Evolutionary conservation across 1,284 basidiomycete species (phyloP).

Genomic region (Leucoagaricus sp.): DNA sequence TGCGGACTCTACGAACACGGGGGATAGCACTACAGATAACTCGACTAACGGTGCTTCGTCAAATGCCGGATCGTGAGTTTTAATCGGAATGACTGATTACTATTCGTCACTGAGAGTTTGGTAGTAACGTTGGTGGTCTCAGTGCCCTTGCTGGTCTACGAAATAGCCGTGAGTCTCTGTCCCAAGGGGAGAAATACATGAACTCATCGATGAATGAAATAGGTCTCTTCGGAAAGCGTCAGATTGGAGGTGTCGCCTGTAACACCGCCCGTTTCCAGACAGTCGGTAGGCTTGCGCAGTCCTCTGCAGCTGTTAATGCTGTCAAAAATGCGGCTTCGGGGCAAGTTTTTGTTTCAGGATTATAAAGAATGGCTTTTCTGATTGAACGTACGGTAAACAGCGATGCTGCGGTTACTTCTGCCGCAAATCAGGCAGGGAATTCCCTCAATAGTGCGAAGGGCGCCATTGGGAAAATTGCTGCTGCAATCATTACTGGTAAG

Average conservation of each 20-base stretch:
- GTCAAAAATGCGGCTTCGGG: slow-evolving; percentile 21
- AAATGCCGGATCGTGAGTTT: neutral
- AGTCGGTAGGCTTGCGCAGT: slow-evolving; percentile 30
- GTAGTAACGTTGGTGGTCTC: neutral
- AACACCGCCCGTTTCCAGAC: slow-evolving; percentile 37
- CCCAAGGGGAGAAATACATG: too few species aligned
- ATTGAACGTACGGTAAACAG: slow-evolving; percentile 8
- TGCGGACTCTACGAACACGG: neutral
- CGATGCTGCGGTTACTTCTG: slow-evolving; percentile 18
- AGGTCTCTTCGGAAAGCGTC: slow-evolving; percentile 13
- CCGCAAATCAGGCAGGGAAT: slow-evolving; percentile 17
- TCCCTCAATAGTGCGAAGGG: slow-evolving; percentile 21
- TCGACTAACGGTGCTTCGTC: neutral
- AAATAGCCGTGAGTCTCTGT: slow-evolving; percentile 8
- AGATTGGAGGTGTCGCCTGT: slow-evolving; percentile 35
- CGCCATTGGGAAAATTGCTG: slow-evolving; percentile 23
- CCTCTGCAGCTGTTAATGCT: slow-evolving; percentile 27
- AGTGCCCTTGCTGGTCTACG: neutral
- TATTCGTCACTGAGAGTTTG: neutral
- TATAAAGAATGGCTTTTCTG: neutral
- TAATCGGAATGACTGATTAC: neutral
- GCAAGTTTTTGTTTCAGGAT: slow-evolving; percentile 13
- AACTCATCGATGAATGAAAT: neutral
- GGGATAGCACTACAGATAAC: neutral
- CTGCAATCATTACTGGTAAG: slow-evolving; percentile 20